Base-by-base conservation (phyloP, 345 rosid species). In the Triadica sebifera region DNA sequence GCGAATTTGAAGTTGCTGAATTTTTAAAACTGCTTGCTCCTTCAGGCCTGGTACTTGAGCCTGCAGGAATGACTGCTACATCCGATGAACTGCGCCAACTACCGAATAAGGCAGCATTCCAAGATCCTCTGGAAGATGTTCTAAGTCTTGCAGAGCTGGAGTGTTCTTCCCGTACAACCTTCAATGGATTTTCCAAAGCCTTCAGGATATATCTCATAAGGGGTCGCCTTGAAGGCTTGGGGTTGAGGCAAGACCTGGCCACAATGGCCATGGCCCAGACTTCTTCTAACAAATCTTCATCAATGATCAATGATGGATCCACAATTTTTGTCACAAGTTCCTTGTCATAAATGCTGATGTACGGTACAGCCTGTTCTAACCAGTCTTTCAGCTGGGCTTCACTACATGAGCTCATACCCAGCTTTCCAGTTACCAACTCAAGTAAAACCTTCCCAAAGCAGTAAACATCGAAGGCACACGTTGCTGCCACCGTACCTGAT, bases 201-300 rank as follows among this genome's bases (percentile, higher is more conserved):
- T 87, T 93, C 37, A 91, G 89, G 67, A 96, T 85, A 75, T 96
- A 90, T 84, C 93, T 90, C 98, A 96, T 96, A 11, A 85, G 90
- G 0, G 98, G 99, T 63, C 99, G 87, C 84, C 90, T 88, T 2
- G 95, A 82, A 61, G 97, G 95, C 81, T 93, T 96, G 2, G 97
- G 95, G 79, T 96, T 93, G 66, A 96, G 87, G 85, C 98, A 96
- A 62, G 99, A 96, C 75, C 91, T 86, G 5, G 99, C 97, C 12
- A 96, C 89, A 73, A 96, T 88, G 4, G 98, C 97, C 96, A 96
- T 93, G 6, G 99, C 98, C 99, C 99, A 96, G 38, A 96, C 97
- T 85, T 96, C 99, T 80, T 96, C 99, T 56, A 96, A 79, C 7
- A 93, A 84, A 77, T 96, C 99, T 71, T 96, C 99, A 20, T 96